These are phyloP conservation scores for Ormosia emarginata DNA, from an alignment of 306 rosid species.

Conservation along the genomic window DNA sequence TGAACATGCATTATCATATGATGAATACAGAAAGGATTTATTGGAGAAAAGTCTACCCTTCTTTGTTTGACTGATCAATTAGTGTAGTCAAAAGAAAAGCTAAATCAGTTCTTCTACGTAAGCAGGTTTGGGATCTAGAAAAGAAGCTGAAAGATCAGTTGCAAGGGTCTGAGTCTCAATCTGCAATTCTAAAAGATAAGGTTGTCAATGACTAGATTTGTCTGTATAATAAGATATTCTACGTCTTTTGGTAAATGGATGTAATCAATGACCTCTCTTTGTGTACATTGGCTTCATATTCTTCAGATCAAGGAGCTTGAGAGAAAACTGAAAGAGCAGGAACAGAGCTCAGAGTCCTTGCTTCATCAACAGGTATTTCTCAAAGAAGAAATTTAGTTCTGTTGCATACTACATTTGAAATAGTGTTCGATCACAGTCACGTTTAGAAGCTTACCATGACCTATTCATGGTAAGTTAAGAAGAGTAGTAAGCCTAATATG, in stretches of 20 bases:
- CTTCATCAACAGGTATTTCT: constrained; percentile 59
- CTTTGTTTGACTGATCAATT: background rate
- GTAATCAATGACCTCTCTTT: background rate
- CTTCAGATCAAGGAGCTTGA: constrained; percentile 67
- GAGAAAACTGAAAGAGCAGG: constrained; percentile 66
- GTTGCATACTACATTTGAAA: background rate
- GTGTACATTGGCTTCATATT: constrained; percentile 11
- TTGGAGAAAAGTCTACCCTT: background rate
- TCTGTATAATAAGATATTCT: background rate
- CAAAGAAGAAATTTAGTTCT: background rate
- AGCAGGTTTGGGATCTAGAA: constrained; percentile 75
- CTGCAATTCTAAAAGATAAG: constrained; percentile 63
- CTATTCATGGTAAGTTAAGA: background rate
- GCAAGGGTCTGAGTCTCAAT: constrained; percentile 56
- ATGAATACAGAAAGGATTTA: background rate
- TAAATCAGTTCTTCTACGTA: background rate
- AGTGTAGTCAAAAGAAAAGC: background rate
- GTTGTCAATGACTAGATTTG: constrained; percentile 31
- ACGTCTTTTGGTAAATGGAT: background rate
- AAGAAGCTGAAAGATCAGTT: constrained; percentile 58
- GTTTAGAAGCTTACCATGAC: background rate
- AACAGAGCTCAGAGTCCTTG: constrained; percentile 44
- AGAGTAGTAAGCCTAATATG: background rate
- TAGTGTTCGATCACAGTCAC: background rate
- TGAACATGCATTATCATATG: background rate